A percentile compares a stretch with the other conserved stretches of the same genome.
Evolutionary conservation across 306 rosid genomes (phyloP).

Genomic region (Betula pendula): DNA sequence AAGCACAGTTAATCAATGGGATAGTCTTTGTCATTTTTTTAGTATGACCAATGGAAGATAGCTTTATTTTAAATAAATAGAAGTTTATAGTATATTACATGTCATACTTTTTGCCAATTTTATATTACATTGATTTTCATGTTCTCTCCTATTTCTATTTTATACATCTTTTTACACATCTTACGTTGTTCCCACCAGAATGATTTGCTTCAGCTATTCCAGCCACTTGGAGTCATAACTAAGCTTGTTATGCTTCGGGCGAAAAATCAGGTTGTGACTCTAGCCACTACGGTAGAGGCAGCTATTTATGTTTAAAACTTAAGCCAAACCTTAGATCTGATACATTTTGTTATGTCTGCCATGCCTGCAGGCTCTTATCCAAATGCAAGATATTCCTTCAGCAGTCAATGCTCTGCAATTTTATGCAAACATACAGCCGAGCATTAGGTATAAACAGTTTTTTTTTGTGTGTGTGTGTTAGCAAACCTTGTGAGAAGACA

Average conservation of each 20-base stretch:
- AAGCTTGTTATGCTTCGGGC: constrained; percentile 99
- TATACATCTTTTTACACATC: constrained; percentile 10
- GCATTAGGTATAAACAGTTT: constrained; percentile 63
- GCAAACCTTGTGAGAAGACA: neutral
- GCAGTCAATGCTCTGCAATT: constrained; percentile 87
- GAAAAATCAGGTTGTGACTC: constrained; percentile 81
- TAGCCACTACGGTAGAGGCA: constrained; percentile 6
- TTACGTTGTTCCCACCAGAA: constrained; percentile 53
- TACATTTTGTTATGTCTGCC: constrained; percentile 15
- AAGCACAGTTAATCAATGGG: no score
- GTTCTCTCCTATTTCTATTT: neutral
- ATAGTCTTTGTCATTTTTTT: neutral
- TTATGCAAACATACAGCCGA: constrained; percentile 82
- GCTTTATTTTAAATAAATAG: neutral
- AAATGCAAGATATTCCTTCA: constrained; percentile 90
- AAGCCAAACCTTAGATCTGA: constrained; percentile 2
- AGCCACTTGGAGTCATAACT: constrained; percentile 95
- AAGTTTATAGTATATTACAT: neutral
- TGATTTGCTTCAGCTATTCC: constrained; percentile 97
- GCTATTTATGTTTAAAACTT: constrained; percentile 15
- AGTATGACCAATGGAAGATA: neutral
- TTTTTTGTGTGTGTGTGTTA: neutral
- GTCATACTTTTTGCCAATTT: neutral
- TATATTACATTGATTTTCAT: neutral
- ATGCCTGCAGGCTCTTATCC: constrained; percentile 80